A percentile compares a stretch with the other conserved stretches of the same genome.
phyloP scores from a whole-genome alignment of 331 rosid species.

The Erythrophleum ivorense region DNA sequence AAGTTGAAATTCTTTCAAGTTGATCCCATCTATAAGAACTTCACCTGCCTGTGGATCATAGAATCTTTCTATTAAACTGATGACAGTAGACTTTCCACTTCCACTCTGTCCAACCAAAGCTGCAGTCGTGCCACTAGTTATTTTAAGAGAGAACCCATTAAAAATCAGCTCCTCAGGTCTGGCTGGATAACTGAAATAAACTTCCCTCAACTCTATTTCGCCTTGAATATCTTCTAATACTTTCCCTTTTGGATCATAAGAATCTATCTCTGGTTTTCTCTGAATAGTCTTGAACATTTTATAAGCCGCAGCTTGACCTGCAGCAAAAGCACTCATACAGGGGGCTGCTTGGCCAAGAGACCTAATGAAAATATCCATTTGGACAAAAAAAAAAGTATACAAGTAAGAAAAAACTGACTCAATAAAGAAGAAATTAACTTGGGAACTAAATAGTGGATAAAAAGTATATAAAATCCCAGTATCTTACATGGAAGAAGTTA shows the following conservation, averaged over 20 bases:
- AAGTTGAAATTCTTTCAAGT: slow-evolving; percentile 56
- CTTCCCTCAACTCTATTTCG: slow-evolving; percentile 50
- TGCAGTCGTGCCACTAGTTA: slow-evolving; percentile 48
- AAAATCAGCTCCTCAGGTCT: slow-evolving; percentile 55
- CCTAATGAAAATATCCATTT: slow-evolving; percentile 32
- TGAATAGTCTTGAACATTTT: slow-evolving; percentile 55
- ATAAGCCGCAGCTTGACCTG: slow-evolving; percentile 58
- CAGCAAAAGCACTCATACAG: slow-evolving; percentile 55
- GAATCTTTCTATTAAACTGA: slow-evolving; percentile 55
- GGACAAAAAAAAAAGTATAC: neutral
- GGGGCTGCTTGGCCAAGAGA: slow-evolving; percentile 57
- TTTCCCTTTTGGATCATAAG: slow-evolving; percentile 52
- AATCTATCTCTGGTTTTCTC: slow-evolving; percentile 56
- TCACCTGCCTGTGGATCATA: slow-evolving; percentile 58
- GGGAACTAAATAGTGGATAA: neutral
- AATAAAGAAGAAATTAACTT: neutral
- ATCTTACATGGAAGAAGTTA: slow-evolving; percentile 55
- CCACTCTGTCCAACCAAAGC: slow-evolving; percentile 64
- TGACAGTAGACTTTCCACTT: slow-evolving; percentile 56
- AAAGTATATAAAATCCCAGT: neutral
- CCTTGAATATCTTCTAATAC: slow-evolving; percentile 45
- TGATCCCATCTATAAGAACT: slow-evolving; percentile 55
- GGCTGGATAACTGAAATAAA: slow-evolving; percentile 55
- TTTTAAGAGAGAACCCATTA: slow-evolving; percentile 52
- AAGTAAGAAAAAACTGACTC: neutral